Evolutionary conservation across 2,329 filamentous ascomycete species (phyloP).

Genomic region (Fonsecaea erecta): DNA sequence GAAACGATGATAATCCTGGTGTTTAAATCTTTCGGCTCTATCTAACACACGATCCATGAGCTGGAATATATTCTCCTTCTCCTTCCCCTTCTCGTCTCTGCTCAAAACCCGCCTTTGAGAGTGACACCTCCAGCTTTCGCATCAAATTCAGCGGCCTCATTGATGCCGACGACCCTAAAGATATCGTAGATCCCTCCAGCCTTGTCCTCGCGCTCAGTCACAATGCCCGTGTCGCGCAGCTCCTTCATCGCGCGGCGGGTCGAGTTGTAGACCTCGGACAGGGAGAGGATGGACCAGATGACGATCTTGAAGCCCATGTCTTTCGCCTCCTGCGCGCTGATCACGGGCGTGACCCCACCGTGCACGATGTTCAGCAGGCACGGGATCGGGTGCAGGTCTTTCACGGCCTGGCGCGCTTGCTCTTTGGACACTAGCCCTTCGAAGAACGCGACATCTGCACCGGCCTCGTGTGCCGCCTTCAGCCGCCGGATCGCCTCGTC

Average conservation of each 20-base stretch:
- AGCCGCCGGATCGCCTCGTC: slow-evolving; percentile 47
- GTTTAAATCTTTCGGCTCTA: too few relatives aligned
- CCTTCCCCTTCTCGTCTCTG: neutral
- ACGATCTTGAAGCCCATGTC: slow-evolving; percentile 50
- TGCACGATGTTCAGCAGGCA: slow-evolving; percentile 52
- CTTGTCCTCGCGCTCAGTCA: slow-evolving; percentile 6
- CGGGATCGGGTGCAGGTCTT: slow-evolving; percentile 47
- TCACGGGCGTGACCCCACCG: slow-evolving; percentile 47
- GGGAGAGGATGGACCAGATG: slow-evolving; percentile 39
- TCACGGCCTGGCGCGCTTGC: slow-evolving; percentile 42
- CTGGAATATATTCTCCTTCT: too few relatives aligned
- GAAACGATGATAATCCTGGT: too few relatives aligned
- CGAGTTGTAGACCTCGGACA: slow-evolving; percentile 14
- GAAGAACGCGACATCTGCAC: slow-evolving; percentile 49
- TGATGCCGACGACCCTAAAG: slow-evolving; percentile 5
- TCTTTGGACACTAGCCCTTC: slow-evolving; percentile 48
- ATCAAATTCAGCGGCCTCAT: slow-evolving; percentile 5
- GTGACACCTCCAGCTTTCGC: slow-evolving; percentile 5
- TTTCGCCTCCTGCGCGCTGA: slow-evolving; percentile 46
- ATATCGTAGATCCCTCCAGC: slow-evolving; percentile 12
- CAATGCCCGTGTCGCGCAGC: slow-evolving; percentile 8
- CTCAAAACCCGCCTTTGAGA: slow-evolving; percentile 8
- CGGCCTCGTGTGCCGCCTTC: slow-evolving; percentile 46
- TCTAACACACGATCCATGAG: too few relatives aligned
- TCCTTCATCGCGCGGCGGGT: slow-evolving; percentile 9